These are phyloP conservation scores for Skeletonema menzelii DNA, from an alignment of 108 stramenopile species.

Conservation along the genomic window DNA sequence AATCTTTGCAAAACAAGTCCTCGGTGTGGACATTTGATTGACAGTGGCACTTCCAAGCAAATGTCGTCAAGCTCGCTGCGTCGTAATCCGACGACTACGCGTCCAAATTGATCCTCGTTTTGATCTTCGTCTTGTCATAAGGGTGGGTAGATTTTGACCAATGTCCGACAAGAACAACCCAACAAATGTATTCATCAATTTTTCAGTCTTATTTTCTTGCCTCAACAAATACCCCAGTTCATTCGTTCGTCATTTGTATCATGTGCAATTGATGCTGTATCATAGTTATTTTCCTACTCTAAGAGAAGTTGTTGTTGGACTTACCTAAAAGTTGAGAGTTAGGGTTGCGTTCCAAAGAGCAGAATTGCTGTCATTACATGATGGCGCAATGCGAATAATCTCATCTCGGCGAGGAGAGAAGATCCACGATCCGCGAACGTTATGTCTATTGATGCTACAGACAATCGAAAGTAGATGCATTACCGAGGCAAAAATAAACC, in stretches of 20 bases:
- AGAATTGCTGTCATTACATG: too few species aligned
- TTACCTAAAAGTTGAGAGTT: too few species aligned
- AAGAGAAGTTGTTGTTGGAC: too few species aligned
- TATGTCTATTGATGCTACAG: too few species aligned
- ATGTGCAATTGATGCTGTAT: too few species aligned
- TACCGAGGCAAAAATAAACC: too few species aligned
- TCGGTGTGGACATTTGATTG: not conserved
- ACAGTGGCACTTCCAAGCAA: not conserved
- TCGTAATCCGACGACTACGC: not conserved
- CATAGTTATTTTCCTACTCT: too few species aligned
- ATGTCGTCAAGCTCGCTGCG: not conserved
- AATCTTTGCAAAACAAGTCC: not conserved
- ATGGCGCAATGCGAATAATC: too few species aligned
- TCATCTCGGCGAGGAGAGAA: too few species aligned
- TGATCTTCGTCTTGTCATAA: not conserved
- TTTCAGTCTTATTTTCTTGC: not conserved
- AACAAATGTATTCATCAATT: not conserved
- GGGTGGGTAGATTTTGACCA: not conserved
- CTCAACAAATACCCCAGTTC: not conserved
- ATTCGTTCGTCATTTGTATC: constrained; percentile 1
- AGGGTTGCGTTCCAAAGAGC: too few species aligned
- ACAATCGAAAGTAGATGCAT: too few species aligned
- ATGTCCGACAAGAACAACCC: not conserved
- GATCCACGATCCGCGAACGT: too few species aligned
- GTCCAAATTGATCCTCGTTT: not conserved